Evolutionary conservation across 2,329 filamentous ascomycete species (phyloP), one percentile per base, ranked within the genome.

Genomic region (Trichophyton benhamiae): DNA sequence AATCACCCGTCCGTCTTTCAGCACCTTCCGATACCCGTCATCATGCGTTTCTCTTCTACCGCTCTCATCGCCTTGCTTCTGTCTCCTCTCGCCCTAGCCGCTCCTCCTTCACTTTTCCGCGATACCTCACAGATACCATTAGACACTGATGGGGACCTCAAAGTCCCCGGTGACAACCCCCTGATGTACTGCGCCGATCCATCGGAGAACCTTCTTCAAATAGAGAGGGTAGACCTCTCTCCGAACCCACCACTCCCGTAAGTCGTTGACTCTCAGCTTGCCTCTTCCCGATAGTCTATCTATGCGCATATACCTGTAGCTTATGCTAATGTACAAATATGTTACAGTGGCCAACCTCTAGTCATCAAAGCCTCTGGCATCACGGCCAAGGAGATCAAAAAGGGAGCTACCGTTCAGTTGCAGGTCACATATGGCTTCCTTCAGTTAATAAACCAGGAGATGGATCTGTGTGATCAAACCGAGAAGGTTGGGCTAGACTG

Each of bases 361-460:
- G 79, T 81, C 63, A 95, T 99, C 78, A 83, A 84, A 66, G 94
- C 91, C 55, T 80, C 77, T 36, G 94, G 92, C 62, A 83, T 78
- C n/a, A 82, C 97, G 65, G 82, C 81, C 67, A 76, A 95, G 70
- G 76, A 80, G 59, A 85, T 99, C 66, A 82, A 85, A 61, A 73
- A 90, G 62, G 92, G 90, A 62, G 89, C 92, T 63, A 89, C 88
- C 68, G 87, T 96, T 65, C 80, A 87, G 57, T 74, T 99, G 46
- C 82, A 86, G 67, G 92, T 99, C 77, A 96, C 96, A 78, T 96
- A 95, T 75, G 92, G 92, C 63, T 80, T 96, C 66, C 96, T 99
- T 74, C 88, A 85, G 61, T 83, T 99, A 66, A 84, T 99, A 75
- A 89, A 83, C 74, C 88, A 88, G 66, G 83, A 81, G 67, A 85